These are phyloP conservation scores for Tagetes erecta DNA, from an alignment of 129 eudicot genomes.

Conservation along the genomic window DNA sequence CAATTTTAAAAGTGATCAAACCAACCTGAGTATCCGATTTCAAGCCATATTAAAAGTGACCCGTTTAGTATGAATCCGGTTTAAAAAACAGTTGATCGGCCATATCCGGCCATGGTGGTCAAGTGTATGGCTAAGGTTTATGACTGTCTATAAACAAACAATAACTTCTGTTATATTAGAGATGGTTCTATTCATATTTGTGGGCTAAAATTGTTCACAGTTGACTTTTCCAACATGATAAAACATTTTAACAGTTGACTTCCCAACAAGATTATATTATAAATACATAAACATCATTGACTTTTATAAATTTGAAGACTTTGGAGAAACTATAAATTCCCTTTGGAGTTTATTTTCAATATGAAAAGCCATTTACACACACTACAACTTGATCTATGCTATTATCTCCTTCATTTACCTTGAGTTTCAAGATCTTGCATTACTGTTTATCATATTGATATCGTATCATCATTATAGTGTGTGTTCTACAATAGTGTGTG, in stretches of 20 bases:
- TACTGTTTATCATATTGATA: not conserved
- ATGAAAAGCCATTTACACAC: not conserved
- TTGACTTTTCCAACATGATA: not conserved
- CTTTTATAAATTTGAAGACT: not conserved
- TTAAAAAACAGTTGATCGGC: too few species aligned
- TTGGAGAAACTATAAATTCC: not conserved
- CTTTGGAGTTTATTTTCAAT: not conserved
- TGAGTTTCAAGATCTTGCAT: too few species aligned
- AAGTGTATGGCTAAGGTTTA: too few species aligned
- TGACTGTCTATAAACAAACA: too few species aligned
- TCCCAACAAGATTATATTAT: conserved; percentile 2
- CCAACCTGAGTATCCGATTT: too few species aligned
- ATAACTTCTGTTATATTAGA: too few species aligned
- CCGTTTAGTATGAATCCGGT: too few species aligned
- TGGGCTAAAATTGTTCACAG: not conserved
- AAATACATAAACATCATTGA: not conserved
- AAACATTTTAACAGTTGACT: not conserved
- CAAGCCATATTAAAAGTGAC: too few species aligned
- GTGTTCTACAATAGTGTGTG: not conserved
- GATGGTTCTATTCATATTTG: too few species aligned
- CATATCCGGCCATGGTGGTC: too few species aligned
- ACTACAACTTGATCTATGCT: not conserved
- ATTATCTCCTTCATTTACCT: not conserved
- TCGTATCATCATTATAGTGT: not conserved
- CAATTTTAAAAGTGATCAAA: too few species aligned